Conservation (phyloP, 1,284 basidiomycete genomes). For the Ceratobasidium sp. region DNA sequence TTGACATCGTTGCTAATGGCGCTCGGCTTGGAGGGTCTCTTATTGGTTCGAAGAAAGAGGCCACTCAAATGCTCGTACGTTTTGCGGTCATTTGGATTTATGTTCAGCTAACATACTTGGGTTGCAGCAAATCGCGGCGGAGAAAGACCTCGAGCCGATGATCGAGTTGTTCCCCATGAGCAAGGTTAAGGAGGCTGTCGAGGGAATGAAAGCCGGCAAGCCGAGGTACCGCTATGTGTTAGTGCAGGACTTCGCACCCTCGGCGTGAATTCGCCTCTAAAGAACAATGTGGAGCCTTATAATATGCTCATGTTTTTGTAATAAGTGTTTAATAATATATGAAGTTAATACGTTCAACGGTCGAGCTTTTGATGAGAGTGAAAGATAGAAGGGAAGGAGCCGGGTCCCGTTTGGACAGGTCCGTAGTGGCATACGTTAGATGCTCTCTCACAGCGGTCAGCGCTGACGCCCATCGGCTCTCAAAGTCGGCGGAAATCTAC, state of each 20-base stretch:
- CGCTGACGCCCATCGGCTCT: no score
- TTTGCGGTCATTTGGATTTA: neutral
- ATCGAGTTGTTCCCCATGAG: constrained; percentile 65
- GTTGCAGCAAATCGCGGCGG: neutral
- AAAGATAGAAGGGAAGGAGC: no score
- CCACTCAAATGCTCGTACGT: constrained; percentile 59
- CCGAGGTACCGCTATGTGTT: constrained; percentile 3
- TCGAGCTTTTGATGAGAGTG: no score
- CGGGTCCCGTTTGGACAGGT: no score
- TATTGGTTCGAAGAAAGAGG: constrained; percentile 71
- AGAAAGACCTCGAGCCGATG: constrained; percentile 45
- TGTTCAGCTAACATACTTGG: neutral
- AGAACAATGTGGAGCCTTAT: no score
- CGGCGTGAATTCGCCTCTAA: neutral
- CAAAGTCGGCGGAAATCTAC: no score
- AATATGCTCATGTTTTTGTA: no score
- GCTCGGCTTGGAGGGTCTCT: constrained; percentile 51
- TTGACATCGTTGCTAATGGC: constrained; percentile 54
- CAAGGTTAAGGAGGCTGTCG: constrained; percentile 61
- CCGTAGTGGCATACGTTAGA: no score
- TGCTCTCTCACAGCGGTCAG: no score
- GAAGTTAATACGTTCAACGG: no score
- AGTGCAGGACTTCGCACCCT: neutral
- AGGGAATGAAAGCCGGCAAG: constrained; percentile 61
- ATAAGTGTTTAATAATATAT: no score